Conservation (phyloP, 768 basidiomycete genomes). For the Kwoniella dendrophila region DNA sequence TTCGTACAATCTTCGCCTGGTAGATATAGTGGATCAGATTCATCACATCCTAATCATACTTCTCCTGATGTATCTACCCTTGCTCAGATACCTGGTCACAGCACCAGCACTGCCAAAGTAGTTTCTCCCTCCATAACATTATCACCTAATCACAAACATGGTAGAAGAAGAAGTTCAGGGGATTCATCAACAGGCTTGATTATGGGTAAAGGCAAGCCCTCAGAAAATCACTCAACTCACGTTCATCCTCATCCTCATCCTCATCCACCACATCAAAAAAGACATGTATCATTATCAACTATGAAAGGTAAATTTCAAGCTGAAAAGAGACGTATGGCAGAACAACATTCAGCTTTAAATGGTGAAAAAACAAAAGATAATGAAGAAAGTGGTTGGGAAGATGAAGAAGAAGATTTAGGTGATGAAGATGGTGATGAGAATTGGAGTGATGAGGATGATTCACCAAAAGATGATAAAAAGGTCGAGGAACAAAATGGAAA, state of each 20-base stretch:
- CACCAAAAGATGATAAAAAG: conserved; percentile 10
- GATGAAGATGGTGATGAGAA: conserved; percentile 35
- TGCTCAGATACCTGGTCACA: conserved; percentile 6
- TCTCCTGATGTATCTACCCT: conserved; percentile 6
- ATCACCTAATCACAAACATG: not conserved
- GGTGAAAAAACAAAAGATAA: conserved; percentile 38
- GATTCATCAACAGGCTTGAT: conserved; percentile 24
- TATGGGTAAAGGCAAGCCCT: not conserved
- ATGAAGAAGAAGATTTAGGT: conserved; percentile 41
- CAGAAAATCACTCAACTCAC: conserved; percentile 12
- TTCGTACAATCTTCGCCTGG: conserved; percentile 50
- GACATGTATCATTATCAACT: conserved; percentile 50
- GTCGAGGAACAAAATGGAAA: conserved; percentile 17
- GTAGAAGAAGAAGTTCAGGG: conserved; percentile 33
- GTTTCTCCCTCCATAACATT: not conserved
- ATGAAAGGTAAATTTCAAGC: conserved; percentile 50
- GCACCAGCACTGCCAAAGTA: not conserved
- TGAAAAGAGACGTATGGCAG: conserved; percentile 52
- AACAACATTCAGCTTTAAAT: conserved; percentile 32
- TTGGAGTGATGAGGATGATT: conserved; percentile 36
- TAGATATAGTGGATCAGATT: conserved; percentile 44
- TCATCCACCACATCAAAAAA: conserved; percentile 33
- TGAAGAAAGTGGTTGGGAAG: conserved; percentile 51
- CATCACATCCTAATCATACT: conserved; percentile 28
- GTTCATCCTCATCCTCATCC: not conserved